phyloP scores from a whole-genome alignment of 257 asterid genomes.

The Rehmannia glutinosa region DNA sequence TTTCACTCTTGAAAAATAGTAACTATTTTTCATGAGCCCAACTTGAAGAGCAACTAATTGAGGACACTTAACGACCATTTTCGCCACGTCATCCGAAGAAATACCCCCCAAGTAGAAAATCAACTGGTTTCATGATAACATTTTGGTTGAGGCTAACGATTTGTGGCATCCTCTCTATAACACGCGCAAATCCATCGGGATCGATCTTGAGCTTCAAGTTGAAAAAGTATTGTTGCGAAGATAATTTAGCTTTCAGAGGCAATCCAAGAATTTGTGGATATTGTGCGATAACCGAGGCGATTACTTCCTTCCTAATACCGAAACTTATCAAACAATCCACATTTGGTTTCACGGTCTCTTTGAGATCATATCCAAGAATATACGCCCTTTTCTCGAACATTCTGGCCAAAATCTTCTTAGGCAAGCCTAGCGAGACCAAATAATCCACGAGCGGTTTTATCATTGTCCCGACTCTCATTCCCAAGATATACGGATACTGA shows the following conservation, averaged over 20 bases:
- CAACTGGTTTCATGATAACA: conserved; percentile 75
- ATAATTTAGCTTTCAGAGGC: conserved; percentile 85
- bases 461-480: conserved; percentile 93
- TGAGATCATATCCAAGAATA: conserved; percentile 77
- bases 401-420: conserved; percentile 64
- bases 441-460: conserved; percentile 90
- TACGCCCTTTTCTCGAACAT: conserved; percentile 89
- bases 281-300: conserved; percentile 73
- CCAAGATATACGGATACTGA: conserved; percentile 83
- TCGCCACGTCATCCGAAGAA: conserved; percentile 49
- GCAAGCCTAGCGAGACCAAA: conserved; percentile 76
- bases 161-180: conserved; percentile 82
- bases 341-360: conserved; percentile 77
- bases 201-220: conserved; percentile 84
- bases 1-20: conserved; percentile 85
- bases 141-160: conserved; percentile 74
- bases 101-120: conserved; percentile 75
- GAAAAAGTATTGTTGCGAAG: conserved; percentile 83
- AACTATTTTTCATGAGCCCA: conserved; percentile 81
- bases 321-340: conserved; percentile 82
- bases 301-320: conserved; percentile 57
- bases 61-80: conserved; percentile 83
- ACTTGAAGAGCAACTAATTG: conserved; percentile 77
- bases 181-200: conserved; percentile 78
- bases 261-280: conserved; percentile 84